A percentile compares a stretch with the other conserved stretches of the same genome.
Evolutionary conservation across 2,329 filamentous ascomycete species (phyloP).

Genomic region (Ceratocystis colombiana): DNA sequence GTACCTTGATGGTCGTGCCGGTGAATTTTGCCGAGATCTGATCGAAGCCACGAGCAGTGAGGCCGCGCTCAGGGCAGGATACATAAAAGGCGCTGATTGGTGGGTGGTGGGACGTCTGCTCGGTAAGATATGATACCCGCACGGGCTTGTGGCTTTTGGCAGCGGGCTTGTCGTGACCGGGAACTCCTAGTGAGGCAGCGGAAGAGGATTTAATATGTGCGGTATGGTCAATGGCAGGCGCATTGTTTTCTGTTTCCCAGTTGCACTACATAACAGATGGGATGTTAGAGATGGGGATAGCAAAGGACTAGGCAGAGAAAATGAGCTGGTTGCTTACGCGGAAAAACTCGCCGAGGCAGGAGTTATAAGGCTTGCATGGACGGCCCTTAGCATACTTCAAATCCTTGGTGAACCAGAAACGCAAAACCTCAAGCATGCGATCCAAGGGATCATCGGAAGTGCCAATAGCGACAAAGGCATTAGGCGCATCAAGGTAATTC

Average conservation of each 20-base stretch:
- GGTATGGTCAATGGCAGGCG: conserved; percentile 52
- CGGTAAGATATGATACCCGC: conserved; percentile 85
- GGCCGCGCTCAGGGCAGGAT: conserved; percentile 80
- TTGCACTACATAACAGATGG: conserved; percentile 54
- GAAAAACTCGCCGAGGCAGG: conserved; percentile 93
- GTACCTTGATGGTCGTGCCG: conserved; percentile 83
- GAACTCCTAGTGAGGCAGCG: conserved; percentile 43
- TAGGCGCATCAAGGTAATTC: conserved; percentile 93
- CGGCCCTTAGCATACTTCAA: conserved; percentile 98
- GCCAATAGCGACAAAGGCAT: conserved; percentile 73
- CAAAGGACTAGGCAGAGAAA: neutral
- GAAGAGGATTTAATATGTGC: conserved; percentile 39
- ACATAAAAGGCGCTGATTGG: conserved; percentile 94
- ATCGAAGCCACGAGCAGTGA: conserved; percentile 82
- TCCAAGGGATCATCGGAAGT: conserved; percentile 85
- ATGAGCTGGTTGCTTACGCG: conserved; percentile 47
- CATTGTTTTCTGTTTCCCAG: conserved; percentile 80
- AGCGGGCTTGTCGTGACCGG: conserved; percentile 38
- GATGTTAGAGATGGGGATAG: conserved; percentile 9
- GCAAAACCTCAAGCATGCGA: conserved; percentile 85
- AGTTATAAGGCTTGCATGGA: conserved; percentile 98
- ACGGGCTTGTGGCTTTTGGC: conserved; percentile 45
- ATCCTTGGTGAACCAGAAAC: conserved; percentile 99
- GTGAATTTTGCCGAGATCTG: conserved; percentile 98
- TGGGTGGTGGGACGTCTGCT: conserved; percentile 96